Percentiles rank a stretch among this genome's conserved stretches.
Conservation (phyloP, 495 filamentous ascomycete species). For the Lineolata rhizophorae region DNA sequence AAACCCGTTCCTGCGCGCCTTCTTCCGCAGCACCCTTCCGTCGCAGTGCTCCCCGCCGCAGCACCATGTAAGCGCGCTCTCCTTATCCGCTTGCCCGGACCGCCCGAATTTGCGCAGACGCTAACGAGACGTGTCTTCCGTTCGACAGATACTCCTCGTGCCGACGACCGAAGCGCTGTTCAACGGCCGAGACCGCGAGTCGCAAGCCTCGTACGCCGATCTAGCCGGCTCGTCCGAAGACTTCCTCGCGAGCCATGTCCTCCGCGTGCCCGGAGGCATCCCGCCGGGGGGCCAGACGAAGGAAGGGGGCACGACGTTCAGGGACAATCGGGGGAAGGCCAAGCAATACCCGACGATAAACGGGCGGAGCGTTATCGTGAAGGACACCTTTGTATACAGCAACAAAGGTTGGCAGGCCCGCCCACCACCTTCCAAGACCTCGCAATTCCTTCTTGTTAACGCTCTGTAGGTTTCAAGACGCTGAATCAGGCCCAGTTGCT, state of each 20-base stretch:
- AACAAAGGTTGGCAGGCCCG: conserved; percentile 74
- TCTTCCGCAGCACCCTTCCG: conserved; percentile 88
- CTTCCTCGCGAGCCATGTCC: conserved; percentile 89
- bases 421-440: too few relatives aligned
- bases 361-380: conserved; percentile 80
- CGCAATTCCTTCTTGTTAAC: too few relatives aligned
- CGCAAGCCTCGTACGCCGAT: conserved; percentile 53
- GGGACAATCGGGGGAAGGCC: conserved; percentile 80
- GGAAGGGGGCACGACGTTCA: conserved; percentile 45
- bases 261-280: conserved; percentile 50
- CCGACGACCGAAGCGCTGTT: conserved; percentile 81
- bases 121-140: not conserved
- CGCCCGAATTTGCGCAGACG: not conserved
- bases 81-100: conserved; percentile 1
- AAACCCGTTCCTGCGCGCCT: conserved; percentile 95
- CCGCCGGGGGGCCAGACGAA: conserved; percentile 31
- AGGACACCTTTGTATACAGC: conserved; percentile 80
- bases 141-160: conserved; percentile 58
- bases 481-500: conserved; percentile 79
- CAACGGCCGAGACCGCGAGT: conserved; percentile 74
- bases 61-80: conserved; percentile 42
- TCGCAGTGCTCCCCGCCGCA: conserved; percentile 82
- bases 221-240: conserved; percentile 76
- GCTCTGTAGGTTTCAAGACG: conserved; percentile 74
- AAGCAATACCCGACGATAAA: conserved; percentile 85